Evolutionary conservation across 495 filamentous ascomycete genomes (phyloP).

Genomic region (Polyplosphaeria fusca): DNA sequence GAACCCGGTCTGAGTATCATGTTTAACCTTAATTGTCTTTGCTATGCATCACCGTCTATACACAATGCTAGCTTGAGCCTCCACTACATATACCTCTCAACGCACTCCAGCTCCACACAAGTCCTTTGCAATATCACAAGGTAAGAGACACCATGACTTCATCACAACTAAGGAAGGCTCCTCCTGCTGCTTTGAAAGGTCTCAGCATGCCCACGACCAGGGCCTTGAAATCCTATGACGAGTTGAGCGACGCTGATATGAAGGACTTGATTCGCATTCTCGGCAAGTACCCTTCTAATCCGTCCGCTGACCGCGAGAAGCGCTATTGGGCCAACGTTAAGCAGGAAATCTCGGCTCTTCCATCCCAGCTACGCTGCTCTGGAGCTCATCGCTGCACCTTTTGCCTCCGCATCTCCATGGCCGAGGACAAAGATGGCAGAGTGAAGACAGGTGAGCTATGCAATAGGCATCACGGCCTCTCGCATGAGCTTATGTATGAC

Average conservation of each 20-base stretch:
- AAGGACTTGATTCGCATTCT: not conserved
- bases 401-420: not conserved
- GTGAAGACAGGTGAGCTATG: conserved; percentile 5
- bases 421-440: not conserved
- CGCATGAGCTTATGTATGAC: not conserved
- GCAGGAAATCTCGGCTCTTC: conserved; percentile 1
- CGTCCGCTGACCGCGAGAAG: not conserved
- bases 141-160: too few relatives aligned
- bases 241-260: not conserved
- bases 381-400: not conserved
- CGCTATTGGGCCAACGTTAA: conserved; percentile 4
- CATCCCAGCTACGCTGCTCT: conserved; percentile 2
- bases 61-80: too few relatives aligned
- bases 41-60: too few relatives aligned
- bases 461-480: conserved; percentile 7
- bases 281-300: not conserved
- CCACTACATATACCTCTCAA: too few relatives aligned
- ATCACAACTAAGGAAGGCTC: too few relatives aligned
- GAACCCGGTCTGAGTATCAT: too few relatives aligned
- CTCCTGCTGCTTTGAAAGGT: too few relatives aligned
- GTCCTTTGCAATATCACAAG: too few relatives aligned
- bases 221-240: too few relatives aligned
- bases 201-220: too few relatives aligned
- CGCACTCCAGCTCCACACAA: too few relatives aligned
- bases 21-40: too few relatives aligned